Base-by-base conservation (phyloP, 192 early-diverging fungal genomes). In the Podila epicladia region DNA sequence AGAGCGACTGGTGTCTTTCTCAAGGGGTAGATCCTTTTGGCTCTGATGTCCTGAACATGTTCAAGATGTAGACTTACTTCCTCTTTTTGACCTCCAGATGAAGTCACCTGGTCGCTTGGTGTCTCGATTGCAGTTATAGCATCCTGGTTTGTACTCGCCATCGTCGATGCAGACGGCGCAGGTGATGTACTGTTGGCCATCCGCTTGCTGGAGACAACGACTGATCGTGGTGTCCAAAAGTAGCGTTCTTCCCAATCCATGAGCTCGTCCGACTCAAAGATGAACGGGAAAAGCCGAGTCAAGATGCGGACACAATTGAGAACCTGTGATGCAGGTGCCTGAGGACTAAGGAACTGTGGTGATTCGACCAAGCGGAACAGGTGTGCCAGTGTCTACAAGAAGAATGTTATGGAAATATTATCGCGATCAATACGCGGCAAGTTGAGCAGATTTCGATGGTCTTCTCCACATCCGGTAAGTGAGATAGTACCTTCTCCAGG, bases 241-340 rank as follows among this genome's bases (percentile, higher is more conserved):
- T 91, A 84, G 19, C 62, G 37, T 2, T 88, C 85, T 68, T 94
- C 93, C 87, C 93, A 86, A 19, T 83, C 77, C 17, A 41, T 62
- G 11, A 65, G 28, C 22, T 87, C 82, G 5, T 82, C 66, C 29
- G 65, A 77, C 83, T 98, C 97, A 79, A 91, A 98, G 13, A 94
- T 83, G 83, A 92, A 96, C 17, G 95, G 97, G 41, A 98, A 77
- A 24, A 98, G 57, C 19, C 97, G 89, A 1, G 96, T 95, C 57
- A 98, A 75, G 4, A 97, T 83, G 37, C 97, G 91, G 24, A 93
- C 75, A 71, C 94, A 95, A 83, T 97, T 98, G 5, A 95, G 73
- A 37, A 94, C 82, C 53, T 95, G 91, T 38, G 82, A 84, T 8
- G 82, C 83, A 33, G 88, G 89, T 35, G 87, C 84, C n/a, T 87